Conservation (phyloP, 129 eudicot species). For the Calendula officinalis region DNA sequence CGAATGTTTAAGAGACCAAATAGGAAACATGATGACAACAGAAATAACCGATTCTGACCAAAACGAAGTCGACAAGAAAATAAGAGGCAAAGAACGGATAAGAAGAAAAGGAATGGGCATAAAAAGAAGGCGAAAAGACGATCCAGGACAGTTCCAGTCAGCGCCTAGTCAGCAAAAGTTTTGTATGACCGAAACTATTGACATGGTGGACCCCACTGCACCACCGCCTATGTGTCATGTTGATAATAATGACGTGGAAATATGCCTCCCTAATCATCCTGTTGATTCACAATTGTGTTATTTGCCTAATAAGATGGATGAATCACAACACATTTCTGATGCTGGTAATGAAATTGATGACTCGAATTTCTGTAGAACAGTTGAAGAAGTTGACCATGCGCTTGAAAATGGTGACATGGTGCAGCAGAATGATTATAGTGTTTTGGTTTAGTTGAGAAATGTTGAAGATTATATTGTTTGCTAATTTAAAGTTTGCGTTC, state of each 20-base stretch:
- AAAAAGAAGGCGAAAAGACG: slow-evolving; percentile 76
- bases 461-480: slow-evolving; percentile 15
- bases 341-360: slow-evolving; percentile 40
- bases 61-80: slow-evolving; percentile 43
- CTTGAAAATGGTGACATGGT: slow-evolving; percentile 48
- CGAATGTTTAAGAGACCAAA: slow-evolving; percentile 85
- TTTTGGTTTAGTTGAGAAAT: slow-evolving; percentile 40
- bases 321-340: slow-evolving; percentile 39
- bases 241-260: slow-evolving; percentile 36
- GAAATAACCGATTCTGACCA: slow-evolving; percentile 46
- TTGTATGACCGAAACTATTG: slow-evolving; percentile 33
- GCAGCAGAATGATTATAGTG: slow-evolving; percentile 55
- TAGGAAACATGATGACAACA: slow-evolving; percentile 40
- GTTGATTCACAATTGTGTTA: slow-evolving; percentile 41
- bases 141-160: slow-evolving; percentile 39
- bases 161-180: slow-evolving; percentile 32
- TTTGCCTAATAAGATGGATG: slow-evolving; percentile 40
- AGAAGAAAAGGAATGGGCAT: slow-evolving; percentile 51
- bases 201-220: slow-evolving; percentile 24
- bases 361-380: slow-evolving; percentile 31
- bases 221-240: slow-evolving; percentile 29
- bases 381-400: slow-evolving; percentile 36
- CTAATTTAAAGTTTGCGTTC: slow-evolving; percentile 13
- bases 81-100: slow-evolving; percentile 78
- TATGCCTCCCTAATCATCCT: slow-evolving; percentile 31